Conservation (phyloP, 495 filamentous ascomycete genomes). For the Margaritispora aquatica region DNA sequence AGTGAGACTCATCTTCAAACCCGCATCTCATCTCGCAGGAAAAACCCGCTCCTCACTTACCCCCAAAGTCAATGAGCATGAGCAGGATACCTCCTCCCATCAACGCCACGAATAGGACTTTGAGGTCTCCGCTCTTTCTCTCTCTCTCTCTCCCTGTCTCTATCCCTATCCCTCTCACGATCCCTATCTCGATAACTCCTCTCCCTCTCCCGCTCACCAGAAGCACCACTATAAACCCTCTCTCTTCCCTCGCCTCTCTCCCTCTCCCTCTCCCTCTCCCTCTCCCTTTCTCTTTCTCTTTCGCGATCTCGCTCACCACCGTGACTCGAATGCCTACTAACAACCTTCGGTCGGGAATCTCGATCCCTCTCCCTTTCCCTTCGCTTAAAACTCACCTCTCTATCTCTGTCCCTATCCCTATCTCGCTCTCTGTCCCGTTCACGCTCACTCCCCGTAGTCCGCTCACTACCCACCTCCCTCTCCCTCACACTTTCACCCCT, state of each 20-base stretch:
- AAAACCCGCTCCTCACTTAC: background rate
- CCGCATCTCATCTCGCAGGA: background rate
- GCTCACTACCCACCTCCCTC: no score
- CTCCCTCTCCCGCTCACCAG: no score
- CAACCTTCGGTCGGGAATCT: background rate
- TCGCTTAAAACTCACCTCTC: no score
- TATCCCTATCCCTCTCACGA: constrained; percentile 8
- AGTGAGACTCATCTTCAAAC: background rate
- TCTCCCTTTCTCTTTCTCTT: no score
- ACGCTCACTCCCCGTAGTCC: background rate
- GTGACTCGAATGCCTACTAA: no score
- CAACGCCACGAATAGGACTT: constrained; percentile 14
- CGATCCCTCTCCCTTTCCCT: constrained; percentile 7
- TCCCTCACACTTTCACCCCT: no score
- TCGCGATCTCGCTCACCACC: no score
- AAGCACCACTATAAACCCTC: no score
- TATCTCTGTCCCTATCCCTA: constrained; percentile 1
- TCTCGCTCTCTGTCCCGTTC: background rate
- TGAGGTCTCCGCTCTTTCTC: background rate
- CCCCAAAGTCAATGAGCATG: background rate
- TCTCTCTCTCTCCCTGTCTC: constrained; percentile 9
- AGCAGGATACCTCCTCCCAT: constrained; percentile 19
- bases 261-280: no score
- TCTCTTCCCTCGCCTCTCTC: no score
- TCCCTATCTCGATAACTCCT: background rate